Base-by-base conservation (phyloP, 2,329 filamentous ascomycete genomes). In the Escovopsis weberi region DNA sequence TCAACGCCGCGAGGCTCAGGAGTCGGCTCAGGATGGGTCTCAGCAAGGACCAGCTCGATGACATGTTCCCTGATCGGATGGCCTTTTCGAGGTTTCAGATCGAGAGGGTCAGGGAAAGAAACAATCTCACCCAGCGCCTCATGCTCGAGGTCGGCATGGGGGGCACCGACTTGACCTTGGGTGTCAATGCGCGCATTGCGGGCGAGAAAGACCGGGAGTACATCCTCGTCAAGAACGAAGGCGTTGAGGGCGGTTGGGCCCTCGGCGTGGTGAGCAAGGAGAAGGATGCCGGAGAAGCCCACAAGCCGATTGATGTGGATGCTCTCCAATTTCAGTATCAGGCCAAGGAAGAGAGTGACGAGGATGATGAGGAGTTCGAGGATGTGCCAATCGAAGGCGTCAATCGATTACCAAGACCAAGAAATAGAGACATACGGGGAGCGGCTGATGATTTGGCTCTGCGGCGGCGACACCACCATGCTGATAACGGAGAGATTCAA, bases 51-150 rank as follows among this genome's bases (percentile, higher is more conserved):
- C 91, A 98, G 61, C 65, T 98, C 12, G 88, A 96, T 51, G 76
- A 72, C 38, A 98, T 98, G 91, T 98, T 98, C 58, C 89, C 91
- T 0, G 83, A 98, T 58, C 78, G 91, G 26, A 95, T 98, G 87
- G 91, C 82, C 1, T 98, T 98, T 56, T 95, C 88, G 1, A 82
- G 74, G 47, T 98, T 98, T 55, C 91, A 98, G 61, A 94, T 98
- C 45, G 91, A 96, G 57, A 72, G 91, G 45, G 93, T 96, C 10
- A 78, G 74, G 51, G 89, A 98, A 63, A 74, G 93, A 40, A 98
- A 98, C 54, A 84, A 94, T 48, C 71, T 98, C 28, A 98, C 93
- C 0, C 91, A 98, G 58, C 74, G 89, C 34, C 66, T 98, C 44
- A 98, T 98, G 91, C 78, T 85, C 52, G 75, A 98, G 53, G 87